Evolutionary conservation across 805 yeast genomes (phyloP), one percentile per base, ranked within the genome.

Genomic region (Citeromyces matritensis): DNA sequence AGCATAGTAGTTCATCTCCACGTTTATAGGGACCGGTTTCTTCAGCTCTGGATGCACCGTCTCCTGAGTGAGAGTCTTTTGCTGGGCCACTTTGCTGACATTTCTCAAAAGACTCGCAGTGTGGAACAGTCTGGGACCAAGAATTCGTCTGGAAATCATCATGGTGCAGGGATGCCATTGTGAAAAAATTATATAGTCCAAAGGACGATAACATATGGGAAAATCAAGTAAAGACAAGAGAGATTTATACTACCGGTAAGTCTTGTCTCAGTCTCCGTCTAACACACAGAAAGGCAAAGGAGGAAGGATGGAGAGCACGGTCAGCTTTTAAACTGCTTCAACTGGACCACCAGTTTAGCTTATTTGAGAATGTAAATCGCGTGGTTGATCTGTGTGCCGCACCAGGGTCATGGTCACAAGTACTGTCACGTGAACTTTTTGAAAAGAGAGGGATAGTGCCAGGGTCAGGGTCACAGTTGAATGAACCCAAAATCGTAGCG

Each of bases 371-470:
- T 26, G 73, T 85, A 24, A 64, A 62, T 28, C 60, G 95, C 42
- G 97, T 91, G 4, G 98, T 91, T 4, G 98, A 91, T 55, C 62
- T 91, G 21, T 91, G 98, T 63, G 98, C 98, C 24, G 98, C 97
- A 4, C 96, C 96, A 1, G 95, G 96, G 1, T 85, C 96, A 3
- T 91, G 98, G 98, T 81, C 94, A 1, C 98, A 91, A 50, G 98
- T 91, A 1, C 65, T 91, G 9, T 76, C 91, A 23, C 56, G 82
- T 41, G 75, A 76, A 44, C 54, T 82, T 26, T 71, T 64, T 42
- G 59, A 60, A 37, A 63, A 53, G 24, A 13, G 29, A 9, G n/a
- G n/a, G n/a, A n/a, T n/a, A n/a, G n/a, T n/a, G n/a, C n/a, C n/a
- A n/a, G n/a, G n/a, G n/a, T 4, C 12, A 10, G 29, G 26, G 14